Evolutionary conservation across 176 grass and related monocot species (phyloP), one percentile per base, ranked within the genome.

Genomic region (Elymus sibiricus): DNA sequence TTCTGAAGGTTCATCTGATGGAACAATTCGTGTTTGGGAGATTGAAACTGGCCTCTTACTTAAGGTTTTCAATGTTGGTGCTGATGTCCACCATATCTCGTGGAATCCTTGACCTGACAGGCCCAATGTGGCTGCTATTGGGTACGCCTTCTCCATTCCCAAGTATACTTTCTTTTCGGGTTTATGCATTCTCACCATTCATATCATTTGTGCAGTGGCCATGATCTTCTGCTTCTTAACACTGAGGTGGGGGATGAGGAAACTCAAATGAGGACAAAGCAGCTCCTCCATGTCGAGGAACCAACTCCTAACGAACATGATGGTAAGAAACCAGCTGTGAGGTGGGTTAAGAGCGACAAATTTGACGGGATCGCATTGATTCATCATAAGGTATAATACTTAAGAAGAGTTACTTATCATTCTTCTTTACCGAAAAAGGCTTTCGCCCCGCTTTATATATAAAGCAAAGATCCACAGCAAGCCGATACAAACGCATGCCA

Each of bases 91-190:
- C 47, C 81, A 86, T 71, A 82, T 99, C 88, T 69, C 88, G 28
- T 99, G 97, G 97, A 99, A 99, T 84, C 97, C 97, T 85, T 90
- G 62, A 70, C 90, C 90, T 42, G 97, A 96, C n/a, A 83, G 79
- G 65, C 92, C 94, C 61, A 88, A 94, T 71, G 81, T 99, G 56
- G 92, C 97, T 86, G 94, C 95, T 83, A 80, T 90, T 66, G 85
- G 90, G 92, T 99, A 96, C 82, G 90, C 34, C 31, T 72, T 77
- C 79, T 11, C 62, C 61, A 9, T 79, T 26, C 47, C 65, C 16
- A 71, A 13, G 27, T 81, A 81, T 77, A 62, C 73, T 67, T 80
- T 15, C 44, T 83, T 90, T 35, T n/a, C 62, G 1, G 6, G 1
- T 86, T 81, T 84, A 64, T 24, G 11, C 84, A 9, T 91, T 92